Evolutionary conservation across 83 land plant species (phyloP).

Genomic region (Diphasiastrum complanatum): DNA sequence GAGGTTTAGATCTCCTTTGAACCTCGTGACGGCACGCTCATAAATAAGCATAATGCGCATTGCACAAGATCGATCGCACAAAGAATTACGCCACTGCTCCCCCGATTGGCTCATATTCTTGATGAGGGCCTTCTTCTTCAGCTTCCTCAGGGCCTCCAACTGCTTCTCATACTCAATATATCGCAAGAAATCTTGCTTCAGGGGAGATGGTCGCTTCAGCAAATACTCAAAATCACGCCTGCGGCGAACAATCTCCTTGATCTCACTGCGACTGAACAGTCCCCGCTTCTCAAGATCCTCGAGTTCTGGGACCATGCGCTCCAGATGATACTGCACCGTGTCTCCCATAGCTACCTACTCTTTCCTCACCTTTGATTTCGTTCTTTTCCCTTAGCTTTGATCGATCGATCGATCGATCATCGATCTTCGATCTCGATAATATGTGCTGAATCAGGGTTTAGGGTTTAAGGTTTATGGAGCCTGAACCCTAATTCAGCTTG

Average conservation of each 20-base stretch:
- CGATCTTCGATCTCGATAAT: too few relatives aligned
- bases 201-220: constrained; percentile 65
- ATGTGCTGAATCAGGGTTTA: too few relatives aligned
- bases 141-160: constrained; percentile 54
- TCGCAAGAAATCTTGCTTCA: constrained; percentile 69
- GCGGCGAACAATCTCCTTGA: constrained; percentile 57
- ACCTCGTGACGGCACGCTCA: constrained; percentile 46
- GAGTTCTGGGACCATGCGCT: constrained; percentile 84
- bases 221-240: constrained; percentile 84
- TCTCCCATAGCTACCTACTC: constrained; percentile 86
- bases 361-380: too few relatives aligned
- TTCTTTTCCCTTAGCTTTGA: too few relatives aligned
- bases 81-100: constrained; percentile 44
- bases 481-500: too few relatives aligned
- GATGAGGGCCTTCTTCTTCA: constrained; percentile 46
- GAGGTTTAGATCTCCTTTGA: constrained; percentile 66
- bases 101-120: constrained; percentile 20
- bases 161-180: constrained; percentile 81
- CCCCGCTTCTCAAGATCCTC: constrained; percentile 80
- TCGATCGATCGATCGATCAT: too few relatives aligned
- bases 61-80: constrained; percentile 57
- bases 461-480: too few relatives aligned
- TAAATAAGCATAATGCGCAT: constrained; percentile 64
- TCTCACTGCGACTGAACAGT: constrained; percentile 55
- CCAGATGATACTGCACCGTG: constrained; percentile 74